Evolutionary conservation across 345 rosid genomes (phyloP).

Genomic region (Camelina sativa): DNA sequence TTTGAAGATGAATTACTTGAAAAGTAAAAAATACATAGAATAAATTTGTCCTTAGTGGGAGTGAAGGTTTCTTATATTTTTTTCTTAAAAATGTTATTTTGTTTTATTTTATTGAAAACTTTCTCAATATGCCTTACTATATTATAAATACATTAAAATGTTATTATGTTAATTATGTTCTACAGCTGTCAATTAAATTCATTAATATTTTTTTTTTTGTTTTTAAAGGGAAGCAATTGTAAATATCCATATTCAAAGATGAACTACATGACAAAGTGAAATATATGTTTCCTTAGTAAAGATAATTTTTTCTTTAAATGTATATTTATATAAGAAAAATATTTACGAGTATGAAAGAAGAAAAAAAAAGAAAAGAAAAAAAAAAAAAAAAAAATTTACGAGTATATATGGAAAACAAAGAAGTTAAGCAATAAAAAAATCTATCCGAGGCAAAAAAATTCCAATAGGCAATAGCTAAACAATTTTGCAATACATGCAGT

Average conservation of each 20-base stretch:
- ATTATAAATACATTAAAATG: neutral
- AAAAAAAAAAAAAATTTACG: too few species aligned
- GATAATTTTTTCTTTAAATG: too few species aligned
- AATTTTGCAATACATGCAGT: too few species aligned
- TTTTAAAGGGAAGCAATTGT: neutral
- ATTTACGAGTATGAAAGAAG: too few species aligned
- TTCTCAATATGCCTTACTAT: neutral
- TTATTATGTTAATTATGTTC: neutral
- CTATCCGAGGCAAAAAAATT: too few species aligned
- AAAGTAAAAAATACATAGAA: neutral
- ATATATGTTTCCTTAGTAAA: neutral
- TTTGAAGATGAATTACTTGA: neutral
- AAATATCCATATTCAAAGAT: neutral
- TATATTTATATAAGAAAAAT: too few species aligned
- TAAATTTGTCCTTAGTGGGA: neutral
- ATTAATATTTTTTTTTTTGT: neutral
- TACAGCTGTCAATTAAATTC: neutral
- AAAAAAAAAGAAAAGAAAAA: too few species aligned
- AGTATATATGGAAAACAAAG: too few species aligned
- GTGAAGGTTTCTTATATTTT: neutral
- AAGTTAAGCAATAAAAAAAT: too few species aligned
- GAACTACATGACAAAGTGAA: neutral
- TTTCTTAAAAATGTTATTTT: neutral
- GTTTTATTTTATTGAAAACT: neutral
- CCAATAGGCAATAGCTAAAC: too few species aligned